Percentiles rank a stretch among this genome's conserved stretches.
Conservation (phyloP, 805 yeast species). For the Grigorovia jiainica region DNA sequence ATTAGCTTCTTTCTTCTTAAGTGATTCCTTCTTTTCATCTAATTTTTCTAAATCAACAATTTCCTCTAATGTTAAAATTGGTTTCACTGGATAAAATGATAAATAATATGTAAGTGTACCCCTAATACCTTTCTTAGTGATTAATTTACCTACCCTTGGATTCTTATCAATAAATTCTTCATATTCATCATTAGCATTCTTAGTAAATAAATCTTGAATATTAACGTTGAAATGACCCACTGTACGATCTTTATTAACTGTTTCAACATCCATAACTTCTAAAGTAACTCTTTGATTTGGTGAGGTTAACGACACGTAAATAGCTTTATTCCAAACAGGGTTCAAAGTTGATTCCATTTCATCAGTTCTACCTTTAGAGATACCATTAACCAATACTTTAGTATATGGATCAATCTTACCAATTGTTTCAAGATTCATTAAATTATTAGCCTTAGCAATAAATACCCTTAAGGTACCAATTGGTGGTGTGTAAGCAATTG, state of each 20-base stretch:
- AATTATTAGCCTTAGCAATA: constrained; percentile 58
- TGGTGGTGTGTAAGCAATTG: constrained; percentile 85
- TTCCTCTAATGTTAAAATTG: constrained; percentile 72
- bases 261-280: constrained; percentile 90
- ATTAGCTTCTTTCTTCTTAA: constrained; percentile 28
- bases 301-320: constrained; percentile 75
- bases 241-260: constrained; percentile 69
- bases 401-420: constrained; percentile 92
- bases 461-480: constrained; percentile 80
- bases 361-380: constrained; percentile 67
- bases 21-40: constrained; percentile 30
- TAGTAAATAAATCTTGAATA: constrained; percentile 56
- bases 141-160: constrained; percentile 50
- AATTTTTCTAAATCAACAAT: constrained; percentile 45
- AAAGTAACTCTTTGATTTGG: constrained; percentile 72
- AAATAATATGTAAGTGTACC: constrained; percentile 68
- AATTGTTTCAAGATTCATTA: constrained; percentile 76
- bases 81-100: constrained; percentile 76
- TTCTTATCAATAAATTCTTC: constrained; percentile 48
- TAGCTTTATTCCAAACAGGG: constrained; percentile 79
- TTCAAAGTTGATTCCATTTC: constrained; percentile 54
- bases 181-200: constrained; percentile 50
- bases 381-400: constrained; percentile 68
- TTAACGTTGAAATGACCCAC: constrained; percentile 74
- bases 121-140: constrained; percentile 71